These are phyloP conservation scores for Xylariaceae sp. DNA, from an alignment of 2,329 filamentous ascomycete genomes.

Conservation along the genomic window DNA sequence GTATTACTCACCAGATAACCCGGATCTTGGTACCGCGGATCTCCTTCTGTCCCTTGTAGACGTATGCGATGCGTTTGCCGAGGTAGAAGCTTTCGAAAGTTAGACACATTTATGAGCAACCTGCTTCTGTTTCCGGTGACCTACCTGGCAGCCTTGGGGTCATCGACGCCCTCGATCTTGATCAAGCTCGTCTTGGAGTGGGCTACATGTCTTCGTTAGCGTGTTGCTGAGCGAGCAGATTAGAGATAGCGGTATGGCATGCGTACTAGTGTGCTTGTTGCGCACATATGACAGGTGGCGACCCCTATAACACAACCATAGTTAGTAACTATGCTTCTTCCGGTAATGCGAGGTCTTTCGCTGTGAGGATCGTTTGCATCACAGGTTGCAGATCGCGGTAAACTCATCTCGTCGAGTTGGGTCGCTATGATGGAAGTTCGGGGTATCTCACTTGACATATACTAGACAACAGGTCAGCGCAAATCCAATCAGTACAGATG, in stretches of 20 bases:
- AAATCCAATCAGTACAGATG: slow-evolving; percentile 11
- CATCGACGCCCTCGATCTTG: slow-evolving; percentile 98
- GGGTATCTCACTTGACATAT: slow-evolving; percentile 78
- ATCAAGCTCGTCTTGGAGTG: slow-evolving; percentile 92
- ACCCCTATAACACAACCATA: slow-evolving; percentile 66
- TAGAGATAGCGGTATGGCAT: background rate
- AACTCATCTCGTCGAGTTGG: slow-evolving; percentile 9
- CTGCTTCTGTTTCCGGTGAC: slow-evolving; percentile 42
- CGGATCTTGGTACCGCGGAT: slow-evolving; percentile 98
- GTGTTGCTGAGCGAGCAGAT: slow-evolving; percentile 42
- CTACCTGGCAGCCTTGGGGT: slow-evolving; percentile 86
- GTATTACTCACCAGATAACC: slow-evolving; percentile 73
- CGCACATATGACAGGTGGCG: slow-evolving; percentile 86
- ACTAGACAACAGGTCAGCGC: slow-evolving; percentile 62
- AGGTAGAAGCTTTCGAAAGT: slow-evolving; percentile 77
- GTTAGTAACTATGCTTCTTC: slow-evolving; percentile 31
- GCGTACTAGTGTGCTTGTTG: slow-evolving; percentile 57
- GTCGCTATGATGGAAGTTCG: slow-evolving; percentile 7
- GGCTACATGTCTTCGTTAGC: slow-evolving; percentile 83
- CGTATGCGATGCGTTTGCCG: slow-evolving; percentile 98
- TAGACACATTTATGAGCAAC: slow-evolving; percentile 26
- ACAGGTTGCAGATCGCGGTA: no score
- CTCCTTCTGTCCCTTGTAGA: slow-evolving; percentile 96
- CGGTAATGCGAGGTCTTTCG: background rate
- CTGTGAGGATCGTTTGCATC: no score